These are phyloP conservation scores for Daldinia sp. DNA, from an alignment of 2,329 filamentous ascomycete species.

Conservation along the genomic window DNA sequence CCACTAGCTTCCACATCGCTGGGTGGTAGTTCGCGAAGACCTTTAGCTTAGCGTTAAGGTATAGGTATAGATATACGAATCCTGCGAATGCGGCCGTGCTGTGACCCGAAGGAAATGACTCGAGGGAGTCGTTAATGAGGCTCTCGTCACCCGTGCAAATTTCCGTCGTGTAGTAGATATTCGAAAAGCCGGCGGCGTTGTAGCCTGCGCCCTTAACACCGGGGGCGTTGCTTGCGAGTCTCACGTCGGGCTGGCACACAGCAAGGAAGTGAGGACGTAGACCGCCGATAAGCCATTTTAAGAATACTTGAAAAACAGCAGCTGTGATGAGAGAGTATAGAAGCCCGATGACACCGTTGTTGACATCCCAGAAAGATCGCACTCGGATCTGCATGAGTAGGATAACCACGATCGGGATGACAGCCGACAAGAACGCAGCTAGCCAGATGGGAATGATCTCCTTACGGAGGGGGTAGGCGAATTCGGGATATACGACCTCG, in stretches of 20 bases:
- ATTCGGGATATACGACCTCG: constrained; percentile 73
- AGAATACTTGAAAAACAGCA: constrained; percentile 78
- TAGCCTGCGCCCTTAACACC: constrained; percentile 54
- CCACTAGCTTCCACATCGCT: constrained; percentile 76
- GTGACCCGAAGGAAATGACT: constrained; percentile 78
- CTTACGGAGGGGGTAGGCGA: constrained; percentile 74
- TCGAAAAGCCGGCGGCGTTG: constrained; percentile 60
- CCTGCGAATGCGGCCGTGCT: constrained; percentile 77
- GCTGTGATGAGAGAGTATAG: constrained; percentile 74
- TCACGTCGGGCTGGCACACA: constrained; percentile 71
- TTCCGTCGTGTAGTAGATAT: constrained; percentile 73
- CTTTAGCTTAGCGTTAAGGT: constrained; percentile 82
- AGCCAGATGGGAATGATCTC: constrained; percentile 77
- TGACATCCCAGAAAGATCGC: constrained; percentile 73
- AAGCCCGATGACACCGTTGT: constrained; percentile 75
- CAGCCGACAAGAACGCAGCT: constrained; percentile 69
- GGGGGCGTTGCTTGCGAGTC: constrained; percentile 50
- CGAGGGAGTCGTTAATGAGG: constrained; percentile 73
- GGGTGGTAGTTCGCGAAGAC: constrained; percentile 77
- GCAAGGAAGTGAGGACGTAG: constrained; percentile 75
- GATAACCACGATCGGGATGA: constrained; percentile 72
- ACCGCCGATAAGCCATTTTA: constrained; percentile 79
- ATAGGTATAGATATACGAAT: constrained; percentile 74
- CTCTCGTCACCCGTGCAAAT: constrained; percentile 73
- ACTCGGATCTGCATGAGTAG: constrained; percentile 72